phyloP scores from a whole-genome alignment of 257 asterid genomes.

The Scutellaria galericulata region DNA sequence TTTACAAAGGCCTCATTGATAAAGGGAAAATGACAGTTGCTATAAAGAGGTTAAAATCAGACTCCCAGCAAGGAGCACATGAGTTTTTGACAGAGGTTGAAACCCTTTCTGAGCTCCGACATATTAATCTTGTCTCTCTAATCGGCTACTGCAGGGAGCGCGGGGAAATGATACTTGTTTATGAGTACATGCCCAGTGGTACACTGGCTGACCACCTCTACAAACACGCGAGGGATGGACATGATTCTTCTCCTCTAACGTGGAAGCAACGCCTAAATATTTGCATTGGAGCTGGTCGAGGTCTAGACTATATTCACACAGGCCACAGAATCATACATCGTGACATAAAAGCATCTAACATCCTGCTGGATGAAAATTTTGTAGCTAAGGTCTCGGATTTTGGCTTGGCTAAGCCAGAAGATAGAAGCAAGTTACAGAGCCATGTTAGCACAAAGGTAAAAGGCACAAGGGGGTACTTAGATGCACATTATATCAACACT shows the following conservation, averaged over 20 bases:
- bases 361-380: constrained; percentile 55
- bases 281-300: constrained; percentile 60
- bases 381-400: constrained; percentile 66
- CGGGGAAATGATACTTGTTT: no score
- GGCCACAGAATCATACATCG: constrained; percentile 58
- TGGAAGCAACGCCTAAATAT: constrained; percentile 54
- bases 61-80: no score
- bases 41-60: no score
- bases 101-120: no score
- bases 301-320: constrained; percentile 59
- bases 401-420: constrained; percentile 63
- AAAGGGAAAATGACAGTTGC: no score
- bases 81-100: no score
- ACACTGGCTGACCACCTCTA: constrained; percentile 55
- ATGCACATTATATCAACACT: constrained; percentile 55
- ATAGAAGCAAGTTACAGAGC: constrained; percentile 40
- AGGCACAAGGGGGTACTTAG: constrained; percentile 64
- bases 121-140: no score
- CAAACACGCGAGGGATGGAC: constrained; percentile 30
- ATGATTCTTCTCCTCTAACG: constrained; percentile 33
- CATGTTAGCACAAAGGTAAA: constrained; percentile 57
- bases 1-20: no score
- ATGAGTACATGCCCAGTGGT: no score
- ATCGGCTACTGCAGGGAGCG: no score
- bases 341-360: constrained; percentile 63